Base-by-base conservation (phyloP, 2,329 filamentous ascomycete species). In the Epichloe aotearoae region DNA sequence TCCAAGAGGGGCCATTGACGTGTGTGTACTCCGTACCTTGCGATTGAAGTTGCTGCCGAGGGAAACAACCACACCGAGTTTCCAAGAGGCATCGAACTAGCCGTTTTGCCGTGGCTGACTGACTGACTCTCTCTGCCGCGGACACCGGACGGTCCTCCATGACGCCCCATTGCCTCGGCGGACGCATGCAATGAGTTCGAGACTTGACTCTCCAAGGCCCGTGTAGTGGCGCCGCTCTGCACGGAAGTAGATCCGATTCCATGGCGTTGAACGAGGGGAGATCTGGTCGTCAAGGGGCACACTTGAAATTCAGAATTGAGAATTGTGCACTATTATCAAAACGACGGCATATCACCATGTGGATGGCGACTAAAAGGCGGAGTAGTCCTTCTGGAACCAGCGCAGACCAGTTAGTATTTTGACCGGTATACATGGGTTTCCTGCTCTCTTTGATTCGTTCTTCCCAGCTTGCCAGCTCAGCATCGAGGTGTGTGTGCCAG, bases 321-420 rank as follows among this genome's bases (percentile, higher is more conserved):
- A 8, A 26, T 2, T 26, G 23, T 7, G 23, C 23, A 26, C 23
- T 3, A 26, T 19, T 19, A 19, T 26, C 23, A 26, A 26, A 8
- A 26, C 23, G 23, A 26, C 23, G 23, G 23, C 23, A 44, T 52
- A 53, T 52, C 50, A 52, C 34, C 33, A 34, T 10, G 39, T 4
- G 23, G 11, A 14, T 17, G 36, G 15, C n/a, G 40, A 34, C 20
- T 19, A 19, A 19, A 39, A 46, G 17, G 17, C 26, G 39, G 52
- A 54, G 20, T 19, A 19, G 50, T 54, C 47, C 50, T 54, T 54
- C 52, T 54, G 39, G 50, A 54, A 54, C 38, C 52, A 23, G 36
- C 42, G 26, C 47, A 41, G 11, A 40, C 36, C 6, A 26, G 34
- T 23, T 36, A 26, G 11, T 14, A 23, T 30, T 38, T 30, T 46